Percentiles rank a stretch among this genome's conserved stretches.
Evolutionary conservation across 352 stramenopile genomes (phyloP).

Genomic region (Thalassiosira sp.): DNA sequence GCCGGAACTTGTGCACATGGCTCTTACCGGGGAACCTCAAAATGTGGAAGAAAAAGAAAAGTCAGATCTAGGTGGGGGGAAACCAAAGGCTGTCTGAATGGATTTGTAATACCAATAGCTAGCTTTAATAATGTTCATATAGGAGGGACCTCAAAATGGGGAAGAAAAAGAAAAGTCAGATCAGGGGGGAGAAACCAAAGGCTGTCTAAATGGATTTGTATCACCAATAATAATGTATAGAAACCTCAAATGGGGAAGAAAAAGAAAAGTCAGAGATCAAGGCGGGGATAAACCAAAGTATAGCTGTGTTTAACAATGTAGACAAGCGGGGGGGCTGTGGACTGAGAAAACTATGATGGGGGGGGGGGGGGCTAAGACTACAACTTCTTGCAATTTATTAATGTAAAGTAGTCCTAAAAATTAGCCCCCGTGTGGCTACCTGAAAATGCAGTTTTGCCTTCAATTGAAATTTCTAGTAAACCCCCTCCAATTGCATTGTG

Average conservation of each 20-base stretch:
- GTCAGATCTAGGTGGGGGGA: neutral
- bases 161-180: neutral
- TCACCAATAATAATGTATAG: neutral
- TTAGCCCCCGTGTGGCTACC: too few relatives aligned
- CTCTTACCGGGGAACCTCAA: slow-evolving; percentile 4
- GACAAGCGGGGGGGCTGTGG: too few relatives aligned
- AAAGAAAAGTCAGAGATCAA: neutral
- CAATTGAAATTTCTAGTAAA: too few relatives aligned
- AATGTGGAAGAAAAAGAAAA: neutral
- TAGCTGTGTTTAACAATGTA: too few relatives aligned
- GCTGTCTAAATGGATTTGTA: slow-evolving; percentile 3
- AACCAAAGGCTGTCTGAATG: neutral
- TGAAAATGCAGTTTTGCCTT: too few relatives aligned
- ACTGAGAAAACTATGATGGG: too few relatives aligned
- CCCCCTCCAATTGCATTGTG: too few relatives aligned
- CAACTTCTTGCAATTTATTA: too few relatives aligned
- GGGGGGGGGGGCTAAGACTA: too few relatives aligned
- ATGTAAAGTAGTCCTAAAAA: too few relatives aligned
- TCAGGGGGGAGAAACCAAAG: neutral
- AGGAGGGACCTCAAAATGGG: neutral
- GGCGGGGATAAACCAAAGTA: neutral
- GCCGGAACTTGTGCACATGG: slow-evolving; percentile 46
- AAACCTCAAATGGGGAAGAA: neutral
- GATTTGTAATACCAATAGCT: slow-evolving; percentile 1
- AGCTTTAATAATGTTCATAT: neutral